Conservation (phyloP, 179 eudicot genomes). For the Beta lomatogona region DNA sequence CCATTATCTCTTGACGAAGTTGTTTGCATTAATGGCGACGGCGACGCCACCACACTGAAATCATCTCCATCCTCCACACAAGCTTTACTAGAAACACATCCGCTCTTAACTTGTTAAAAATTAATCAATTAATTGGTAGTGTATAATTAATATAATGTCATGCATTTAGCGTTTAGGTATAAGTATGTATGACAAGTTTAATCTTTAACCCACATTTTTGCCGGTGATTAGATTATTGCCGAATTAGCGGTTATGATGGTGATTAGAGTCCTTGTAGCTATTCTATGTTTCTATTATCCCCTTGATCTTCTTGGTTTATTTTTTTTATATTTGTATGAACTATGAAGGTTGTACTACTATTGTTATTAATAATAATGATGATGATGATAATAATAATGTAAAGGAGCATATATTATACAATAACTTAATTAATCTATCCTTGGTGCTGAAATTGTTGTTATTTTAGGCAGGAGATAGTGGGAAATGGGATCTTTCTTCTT, state of each 20-base stretch:
- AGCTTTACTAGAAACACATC: constrained; percentile 43
- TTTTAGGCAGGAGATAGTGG: constrained; percentile 17
- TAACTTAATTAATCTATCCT: not conserved
- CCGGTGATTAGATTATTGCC: not conserved
- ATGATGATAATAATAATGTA: not conserved
- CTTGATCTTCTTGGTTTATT: not conserved
- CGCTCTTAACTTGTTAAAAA: constrained; percentile 26
- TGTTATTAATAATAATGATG: not conserved
- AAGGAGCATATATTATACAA: constrained; percentile 1
- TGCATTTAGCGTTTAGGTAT: not conserved
- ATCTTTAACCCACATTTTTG: constrained; percentile 36
- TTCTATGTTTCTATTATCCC: too few relatives aligned
- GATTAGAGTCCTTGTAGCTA: too few relatives aligned
- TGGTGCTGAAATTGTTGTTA: constrained; percentile 37
- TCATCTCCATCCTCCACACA: not conserved
- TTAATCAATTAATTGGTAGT: too few relatives aligned
- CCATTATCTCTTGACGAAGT: not conserved
- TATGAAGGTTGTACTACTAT: not conserved
- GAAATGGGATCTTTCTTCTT: constrained; percentile 31
- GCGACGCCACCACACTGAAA: not conserved
- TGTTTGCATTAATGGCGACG: not conserved
- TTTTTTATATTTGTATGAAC: not conserved
- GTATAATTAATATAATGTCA: constrained; percentile 5
- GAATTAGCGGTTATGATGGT: not conserved
- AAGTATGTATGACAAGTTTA: not conserved